These are phyloP conservation scores for Lagenidium giganteum DNA, from an alignment of 352 stramenopile species.

Conservation along the genomic window DNA sequence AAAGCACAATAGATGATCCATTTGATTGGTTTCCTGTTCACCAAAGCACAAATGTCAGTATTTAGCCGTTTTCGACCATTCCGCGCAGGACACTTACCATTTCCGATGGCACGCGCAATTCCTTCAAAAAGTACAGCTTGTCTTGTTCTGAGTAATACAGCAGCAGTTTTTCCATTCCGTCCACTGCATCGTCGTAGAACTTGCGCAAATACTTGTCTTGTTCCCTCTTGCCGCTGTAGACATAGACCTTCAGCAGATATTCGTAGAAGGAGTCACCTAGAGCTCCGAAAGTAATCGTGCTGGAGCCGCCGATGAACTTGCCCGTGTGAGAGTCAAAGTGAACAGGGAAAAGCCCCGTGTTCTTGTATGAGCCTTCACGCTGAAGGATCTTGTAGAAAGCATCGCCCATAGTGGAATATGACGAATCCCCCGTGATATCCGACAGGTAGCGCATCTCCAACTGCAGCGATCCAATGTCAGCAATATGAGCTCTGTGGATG, in stretches of 20 bases:
- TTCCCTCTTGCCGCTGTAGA: slow-evolving; percentile 89
- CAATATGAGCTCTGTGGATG: slow-evolving; percentile 52
- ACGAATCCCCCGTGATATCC: slow-evolving; percentile 66
- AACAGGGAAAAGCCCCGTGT: slow-evolving; percentile 87
- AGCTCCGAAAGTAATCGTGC: slow-evolving; percentile 89
- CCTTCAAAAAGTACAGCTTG: slow-evolving; percentile 67
- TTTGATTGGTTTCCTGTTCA: slow-evolving; percentile 57
- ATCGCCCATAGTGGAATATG: slow-evolving; percentile 72
- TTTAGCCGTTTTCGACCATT: background rate
- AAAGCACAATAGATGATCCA: slow-evolving; percentile 98
- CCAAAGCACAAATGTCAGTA: background rate
- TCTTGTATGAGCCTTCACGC: slow-evolving; percentile 63
- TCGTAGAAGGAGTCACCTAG: slow-evolving; percentile 98
- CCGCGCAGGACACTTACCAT: slow-evolving; percentile 18
- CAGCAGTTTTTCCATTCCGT: slow-evolving; percentile 90
- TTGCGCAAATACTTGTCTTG: slow-evolving; percentile 67
- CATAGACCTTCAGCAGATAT: slow-evolving; percentile 97
- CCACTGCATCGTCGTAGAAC: slow-evolving; percentile 93
- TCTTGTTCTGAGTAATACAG: slow-evolving; percentile 63
- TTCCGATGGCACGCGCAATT: slow-evolving; percentile 43
- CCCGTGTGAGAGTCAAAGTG: slow-evolving; percentile 46
- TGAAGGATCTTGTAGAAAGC: slow-evolving; percentile 72
- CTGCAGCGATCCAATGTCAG: slow-evolving; percentile 81
- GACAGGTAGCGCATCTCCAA: slow-evolving; percentile 80
- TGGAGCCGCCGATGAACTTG: slow-evolving; percentile 23